Percentiles rank a stretch among this genome's conserved stretches.
phyloP scores from a whole-genome alignment of 2,329 filamentous ascomycete genomes.

The Elsinoe ampelina region DNA sequence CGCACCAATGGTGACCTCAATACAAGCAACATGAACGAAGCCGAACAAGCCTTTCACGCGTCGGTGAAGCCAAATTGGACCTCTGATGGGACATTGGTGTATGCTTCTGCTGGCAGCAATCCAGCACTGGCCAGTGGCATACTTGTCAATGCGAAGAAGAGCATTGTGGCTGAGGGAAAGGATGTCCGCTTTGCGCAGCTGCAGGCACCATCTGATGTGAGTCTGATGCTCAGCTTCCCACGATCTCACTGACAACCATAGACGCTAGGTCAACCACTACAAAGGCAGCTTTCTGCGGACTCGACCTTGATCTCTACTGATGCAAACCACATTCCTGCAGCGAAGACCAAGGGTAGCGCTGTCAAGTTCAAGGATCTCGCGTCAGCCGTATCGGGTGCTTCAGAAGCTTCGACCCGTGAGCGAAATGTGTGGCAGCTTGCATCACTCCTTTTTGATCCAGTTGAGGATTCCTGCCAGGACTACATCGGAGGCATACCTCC shows the following conservation, averaged over 20 bases:
- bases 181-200: conserved; percentile 59
- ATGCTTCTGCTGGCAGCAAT: conserved; percentile 41
- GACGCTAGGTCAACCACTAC: background rate
- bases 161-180: conserved; percentile 53
- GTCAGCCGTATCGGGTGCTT: conserved; percentile 19
- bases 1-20: conserved; percentile 59
- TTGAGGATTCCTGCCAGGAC: conserved; percentile 26
- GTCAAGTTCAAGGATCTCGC: conserved; percentile 44
- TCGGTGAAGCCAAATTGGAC: conserved; percentile 74
- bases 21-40: conserved; percentile 53
- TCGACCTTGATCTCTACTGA: conserved; percentile 35
- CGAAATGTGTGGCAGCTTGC: conserved; percentile 76
- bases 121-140: conserved; percentile 37
- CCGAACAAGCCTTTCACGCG: conserved; percentile 60
- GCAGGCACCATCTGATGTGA: conserved; percentile 38
- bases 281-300: conserved; percentile 28
- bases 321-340: conserved; percentile 33
- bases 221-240: conserved; percentile 18
- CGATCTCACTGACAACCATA: conserved; percentile 14
- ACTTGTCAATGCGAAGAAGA: conserved; percentile 46
- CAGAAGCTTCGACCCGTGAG: conserved; percentile 43
- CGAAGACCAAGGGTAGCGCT: background rate
- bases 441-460: conserved; percentile 75
- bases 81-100: conserved; percentile 61
- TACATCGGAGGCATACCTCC: conserved; percentile 32